A percentile compares a stretch with the other conserved stretches of the same genome.
Evolutionary conservation across 768 basidiomycete genomes (phyloP).

Genomic region (Phylloporus arenicola): DNA sequence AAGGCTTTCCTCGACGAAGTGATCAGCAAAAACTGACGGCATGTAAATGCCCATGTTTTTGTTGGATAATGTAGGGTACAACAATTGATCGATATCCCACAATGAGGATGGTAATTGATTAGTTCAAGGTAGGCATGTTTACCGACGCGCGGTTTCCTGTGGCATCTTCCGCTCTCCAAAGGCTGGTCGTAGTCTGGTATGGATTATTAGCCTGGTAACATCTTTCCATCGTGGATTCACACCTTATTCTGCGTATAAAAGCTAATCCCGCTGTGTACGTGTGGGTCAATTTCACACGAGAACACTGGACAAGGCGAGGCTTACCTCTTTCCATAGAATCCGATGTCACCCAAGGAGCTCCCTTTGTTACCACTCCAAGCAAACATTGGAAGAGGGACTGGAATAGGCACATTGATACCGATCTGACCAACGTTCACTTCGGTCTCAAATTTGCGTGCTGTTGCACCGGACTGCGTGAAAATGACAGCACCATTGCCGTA

Average conservation of each 20-base stretch:
- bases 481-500: slow-evolving; percentile 96
- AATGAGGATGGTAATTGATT: not conserved
- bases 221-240: not conserved
- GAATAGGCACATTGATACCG: slow-evolving; percentile 89
- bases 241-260: slow-evolving; percentile 97
- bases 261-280: slow-evolving; percentile 63
- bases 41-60: not conserved
- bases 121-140: slow-evolving; percentile 75
- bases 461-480: slow-evolving; percentile 94
- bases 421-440: slow-evolving; percentile 88
- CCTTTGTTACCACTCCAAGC: slow-evolving; percentile 95
- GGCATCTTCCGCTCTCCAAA: slow-evolving; percentile 89
- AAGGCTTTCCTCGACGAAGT: slow-evolving; percentile 77
- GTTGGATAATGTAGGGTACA: slow-evolving; percentile 9
- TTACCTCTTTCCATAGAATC: slow-evolving; percentile 86
- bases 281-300: not conserved
- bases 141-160: slow-evolving; percentile 75
- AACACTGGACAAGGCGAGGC: slow-evolving; percentile 5
- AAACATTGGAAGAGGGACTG: slow-evolving; percentile 93
- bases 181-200: slow-evolving; percentile 77
- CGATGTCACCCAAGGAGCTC: slow-evolving; percentile 79
- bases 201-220: slow-evolving; percentile 4
- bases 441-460: slow-evolving; percentile 88
- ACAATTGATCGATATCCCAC: not conserved
- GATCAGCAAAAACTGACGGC: slow-evolving; percentile 27